These are phyloP conservation scores for Mycena haematopus DNA, from an alignment of 768 basidiomycete species.

Conservation along the genomic window DNA sequence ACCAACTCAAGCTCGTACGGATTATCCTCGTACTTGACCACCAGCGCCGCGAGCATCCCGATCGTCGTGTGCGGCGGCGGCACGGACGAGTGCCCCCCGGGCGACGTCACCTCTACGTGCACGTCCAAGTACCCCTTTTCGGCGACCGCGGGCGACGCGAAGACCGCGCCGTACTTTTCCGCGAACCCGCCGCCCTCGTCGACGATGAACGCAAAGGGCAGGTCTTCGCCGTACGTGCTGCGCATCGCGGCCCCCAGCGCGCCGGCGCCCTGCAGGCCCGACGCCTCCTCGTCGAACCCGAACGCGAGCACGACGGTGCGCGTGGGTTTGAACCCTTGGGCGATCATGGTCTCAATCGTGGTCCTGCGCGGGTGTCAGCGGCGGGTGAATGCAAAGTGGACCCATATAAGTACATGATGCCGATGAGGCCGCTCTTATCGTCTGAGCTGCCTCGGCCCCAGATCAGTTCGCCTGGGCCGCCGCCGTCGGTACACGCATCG, in stretches of 20 bases:
- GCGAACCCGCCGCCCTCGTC: constrained; percentile 82
- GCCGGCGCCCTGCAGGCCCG: constrained; percentile 64
- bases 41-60: constrained; percentile 75
- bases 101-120: constrained; percentile 64
- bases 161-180: constrained; percentile 55
- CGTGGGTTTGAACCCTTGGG: constrained; percentile 66
- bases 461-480: constrained; percentile 50
- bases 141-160: constrained; percentile 68
- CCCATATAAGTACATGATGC: constrained; percentile 54
- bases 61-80: constrained; percentile 89
- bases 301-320: constrained; percentile 68
- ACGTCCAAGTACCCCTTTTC: constrained; percentile 79
- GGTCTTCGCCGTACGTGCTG: constrained; percentile 69
- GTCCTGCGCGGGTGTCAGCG: constrained; percentile 39
- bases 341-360: constrained; percentile 68
- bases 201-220: constrained; percentile 73
- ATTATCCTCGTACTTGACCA: constrained; percentile 72
- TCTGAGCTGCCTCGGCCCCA: constrained; percentile 82
- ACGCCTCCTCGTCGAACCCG: constrained; percentile 81
- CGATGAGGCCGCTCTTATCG: constrained; percentile 78
- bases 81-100: constrained; percentile 87
- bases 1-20: constrained; percentile 63
- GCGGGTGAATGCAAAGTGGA: neutral
- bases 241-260: constrained; percentile 55
- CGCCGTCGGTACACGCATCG: neutral